phyloP scores from a whole-genome alignment of 73 alveolate species.

The Urostyla sp. region DNA sequence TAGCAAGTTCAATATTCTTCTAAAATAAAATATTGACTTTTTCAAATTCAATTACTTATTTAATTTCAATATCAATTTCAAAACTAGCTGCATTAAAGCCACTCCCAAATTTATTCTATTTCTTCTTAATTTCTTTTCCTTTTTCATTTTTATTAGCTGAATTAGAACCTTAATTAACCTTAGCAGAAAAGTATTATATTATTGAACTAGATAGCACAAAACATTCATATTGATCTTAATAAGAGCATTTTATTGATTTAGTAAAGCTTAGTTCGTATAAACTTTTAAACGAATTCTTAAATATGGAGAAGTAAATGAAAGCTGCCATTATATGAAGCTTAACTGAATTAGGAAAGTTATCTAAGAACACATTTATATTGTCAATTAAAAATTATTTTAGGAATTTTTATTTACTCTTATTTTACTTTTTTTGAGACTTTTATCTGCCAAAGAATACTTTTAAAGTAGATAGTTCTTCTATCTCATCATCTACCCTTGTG shows the following conservation, averaged over 20 bases:
- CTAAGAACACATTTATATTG: slow-evolving; percentile 45
- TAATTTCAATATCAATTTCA: slow-evolving; percentile 52
- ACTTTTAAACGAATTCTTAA: slow-evolving; percentile 57
- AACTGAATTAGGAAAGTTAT: slow-evolving; percentile 49
- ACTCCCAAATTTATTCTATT: not conserved
- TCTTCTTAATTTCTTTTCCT: slow-evolving; percentile 29
- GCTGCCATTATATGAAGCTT: slow-evolving; percentile 64
- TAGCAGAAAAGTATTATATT: slow-evolving; percentile 29
- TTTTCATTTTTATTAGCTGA: slow-evolving; percentile 17
- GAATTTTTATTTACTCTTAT: slow-evolving; percentile 45
- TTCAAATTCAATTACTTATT: slow-evolving; percentile 50
- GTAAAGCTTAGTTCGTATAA: slow-evolving; percentile 55
- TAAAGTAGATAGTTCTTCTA: slow-evolving; percentile 33
- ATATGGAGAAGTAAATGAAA: slow-evolving; percentile 48
- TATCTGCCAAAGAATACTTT: slow-evolving; percentile 47
- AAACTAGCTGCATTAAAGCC: slow-evolving; percentile 47
- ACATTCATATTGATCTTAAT: slow-evolving; percentile 49
- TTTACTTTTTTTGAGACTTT: slow-evolving; percentile 19
- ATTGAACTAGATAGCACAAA: slow-evolving; percentile 42
- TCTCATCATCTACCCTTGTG: slow-evolving; percentile 25
- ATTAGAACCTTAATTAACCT: slow-evolving; percentile 29
- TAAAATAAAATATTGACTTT: slow-evolving; percentile 44
- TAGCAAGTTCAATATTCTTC: slow-evolving; percentile 52
- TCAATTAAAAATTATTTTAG: slow-evolving; percentile 57
- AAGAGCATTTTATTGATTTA: slow-evolving; percentile 34